Evolutionary conservation across 2,329 filamentous ascomycete genomes (phyloP), one percentile per base, ranked within the genome.

Genomic region (Colletotrichum melonis): DNA sequence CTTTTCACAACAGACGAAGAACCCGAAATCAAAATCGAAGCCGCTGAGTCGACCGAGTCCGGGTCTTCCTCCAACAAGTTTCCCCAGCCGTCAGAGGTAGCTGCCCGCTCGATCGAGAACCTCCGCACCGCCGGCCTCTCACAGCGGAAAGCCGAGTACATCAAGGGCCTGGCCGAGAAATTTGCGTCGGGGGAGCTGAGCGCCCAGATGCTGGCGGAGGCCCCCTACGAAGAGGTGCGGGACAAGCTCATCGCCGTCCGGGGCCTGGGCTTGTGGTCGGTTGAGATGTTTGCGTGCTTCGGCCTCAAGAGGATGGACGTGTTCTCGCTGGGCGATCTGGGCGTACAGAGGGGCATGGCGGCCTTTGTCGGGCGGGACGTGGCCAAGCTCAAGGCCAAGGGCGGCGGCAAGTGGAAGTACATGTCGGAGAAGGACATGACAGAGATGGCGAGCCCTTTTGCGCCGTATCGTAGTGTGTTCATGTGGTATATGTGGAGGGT

Each of bases 401-500:
- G 76, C 49, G 94, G 94, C 57, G 94, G 94, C 57, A 98, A 98
- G 85, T 98, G 95, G 93, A 98, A 98, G 86, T 99, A 98, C 82
- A 98, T 98, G 95, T 90, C 89, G 46, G 97, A 98, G 84, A 90
- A 91, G 80, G 97, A 98, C 74, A 98, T 99, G 97, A 81, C 93
- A 74, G 93, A 95, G 76, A 88, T 94, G 76, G 92, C 94, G 14
- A 93, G 92, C 70, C 91, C 88, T 79, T 99, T 97, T 82, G 88
- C 89, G 71, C 97, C 96, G 4, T 98, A 97, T 83, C 92, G 95
- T 79, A 97, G 93, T 78, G 81, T 98, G 56, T 98, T 98, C 79
- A 98, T 98, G 95, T 98, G 95, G 95, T 97, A 97, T 81, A 97
- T 98, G 94, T 98, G 96, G 95, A 88, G 93, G 72, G 91, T 96